A percentile compares a stretch with the other conserved stretches of the same genome.
Conservation (phyloP, 768 basidiomycete genomes). For the Mycena leptocephala region DNA sequence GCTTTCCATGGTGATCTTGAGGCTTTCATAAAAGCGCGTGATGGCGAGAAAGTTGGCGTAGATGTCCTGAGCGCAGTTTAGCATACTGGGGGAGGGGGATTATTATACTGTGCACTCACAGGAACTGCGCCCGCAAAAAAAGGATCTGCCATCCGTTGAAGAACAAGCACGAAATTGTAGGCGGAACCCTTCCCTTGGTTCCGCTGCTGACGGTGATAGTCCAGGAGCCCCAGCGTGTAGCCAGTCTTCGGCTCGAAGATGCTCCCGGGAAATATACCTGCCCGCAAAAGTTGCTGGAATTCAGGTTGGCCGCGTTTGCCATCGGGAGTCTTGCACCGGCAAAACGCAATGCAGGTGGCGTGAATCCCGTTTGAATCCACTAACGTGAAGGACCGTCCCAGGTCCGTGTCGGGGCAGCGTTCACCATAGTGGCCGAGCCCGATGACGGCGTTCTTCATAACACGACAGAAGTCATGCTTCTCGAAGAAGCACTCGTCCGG, state of each 20-base stretch:
- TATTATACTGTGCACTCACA: too few species aligned
- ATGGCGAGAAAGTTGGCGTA: constrained; percentile 21
- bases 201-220: constrained; percentile 9
- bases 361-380: constrained; percentile 32
- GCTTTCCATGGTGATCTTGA: constrained; percentile 1
- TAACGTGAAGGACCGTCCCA: constrained; percentile 12
- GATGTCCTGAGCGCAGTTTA: constrained; percentile 3
- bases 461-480: constrained; percentile 20
- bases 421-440: constrained; percentile 12
- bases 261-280: constrained; percentile 26
- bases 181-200: constrained; percentile 24
- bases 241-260: constrained; percentile 20
- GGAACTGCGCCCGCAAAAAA: constrained; percentile 13
- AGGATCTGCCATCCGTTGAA: constrained; percentile 18
- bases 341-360: constrained; percentile 27
- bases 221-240: constrained; percentile 12
- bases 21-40: constrained; percentile 1
- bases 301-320: not conserved
- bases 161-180: constrained; percentile 25
- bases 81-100: not conserved
- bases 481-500: constrained; percentile 8
- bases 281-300: constrained; percentile 23
- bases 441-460: not conserved
- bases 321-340: constrained; percentile 11
- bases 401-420: constrained; percentile 16